Evolutionary conservation across 2,329 filamentous ascomycete genomes (phyloP), one percentile per base, ranked within the genome.

Genomic region (Chrysosporium queenslandicum): DNA sequence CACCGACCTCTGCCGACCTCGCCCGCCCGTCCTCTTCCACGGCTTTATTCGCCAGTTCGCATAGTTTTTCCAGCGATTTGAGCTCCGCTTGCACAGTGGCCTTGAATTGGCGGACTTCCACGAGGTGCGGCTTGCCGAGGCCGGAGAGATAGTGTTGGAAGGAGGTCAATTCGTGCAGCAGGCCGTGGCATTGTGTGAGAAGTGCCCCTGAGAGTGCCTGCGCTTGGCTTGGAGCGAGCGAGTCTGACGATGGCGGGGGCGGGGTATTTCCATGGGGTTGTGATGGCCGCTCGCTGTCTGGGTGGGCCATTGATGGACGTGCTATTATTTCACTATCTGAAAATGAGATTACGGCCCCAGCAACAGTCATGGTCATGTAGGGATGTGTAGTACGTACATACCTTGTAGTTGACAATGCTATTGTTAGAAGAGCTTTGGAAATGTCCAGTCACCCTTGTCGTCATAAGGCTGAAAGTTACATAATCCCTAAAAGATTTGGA

Each of bases 21-120:
- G 54, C 55, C 7, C 50, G 29, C 18, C 45, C 55, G 60, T 53
- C 60, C 58, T 51, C 51, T 16, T 25, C 27, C 14, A 34, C 47
- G 30, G 57, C 53, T 9, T 32, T 56, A 11, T 58, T 56, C 7
- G 66, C 60, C 55, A 64, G 60, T 20, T 54, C 55, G 1, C 59
- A 56, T 18, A 77, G 63, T 55, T 69, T 75, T 55, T 75, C 66
- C 40, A 79, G 59, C 37, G 68, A 68, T 54, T 68, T 72, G 54
- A 76, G 60, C 57, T 80, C 77, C 1, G 74, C 68, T 37, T 71
- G 62, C 2, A 79, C 63, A 14, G 67, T 71, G 9, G 68, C 70
- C 37, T 70, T 73, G 55, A 79, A 75, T 25, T 71, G 69, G 9
- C 75, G 69, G 43, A 77, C 61, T 55, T 79, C 77, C 5, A 78